phyloP scores from a whole-genome alignment of 108 stramenopile species.

The Mediolabrus comicus region DNA sequence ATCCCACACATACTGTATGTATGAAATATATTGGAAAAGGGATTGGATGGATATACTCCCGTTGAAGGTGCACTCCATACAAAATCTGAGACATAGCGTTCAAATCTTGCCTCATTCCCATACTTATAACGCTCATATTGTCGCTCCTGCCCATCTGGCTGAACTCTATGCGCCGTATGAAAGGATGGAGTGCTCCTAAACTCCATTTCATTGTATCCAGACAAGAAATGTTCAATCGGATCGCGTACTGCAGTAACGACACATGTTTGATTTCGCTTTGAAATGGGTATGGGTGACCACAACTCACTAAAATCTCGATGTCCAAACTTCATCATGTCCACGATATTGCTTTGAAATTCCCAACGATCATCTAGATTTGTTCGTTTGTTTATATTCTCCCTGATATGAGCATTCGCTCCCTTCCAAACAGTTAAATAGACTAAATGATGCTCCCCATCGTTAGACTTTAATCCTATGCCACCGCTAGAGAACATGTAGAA shows the following conservation, averaged over 20 bases:
- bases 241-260: conserved; percentile 14
- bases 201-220: conserved; percentile 14
- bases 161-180: neutral
- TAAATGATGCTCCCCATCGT: neutral
- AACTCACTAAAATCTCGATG: neutral
- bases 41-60: neutral
- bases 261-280: conserved; percentile 4
- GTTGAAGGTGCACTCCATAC: neutral
- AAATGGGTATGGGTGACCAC: neutral
- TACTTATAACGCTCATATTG: neutral
- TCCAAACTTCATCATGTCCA: neutral
- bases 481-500: conserved; percentile 4
- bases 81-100: conserved; percentile 8
- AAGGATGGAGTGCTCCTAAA: neutral
- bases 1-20: neutral
- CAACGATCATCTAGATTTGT: neutral
- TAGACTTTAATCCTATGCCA: neutral
- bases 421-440: conserved; percentile 14
- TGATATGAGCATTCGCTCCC: conserved; percentile 5
- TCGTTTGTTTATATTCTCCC: neutral
- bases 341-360: neutral
- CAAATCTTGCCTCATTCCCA: conserved; percentile 9
- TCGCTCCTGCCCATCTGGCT: neutral
- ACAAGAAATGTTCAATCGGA: conserved; percentile 5
- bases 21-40: conserved; percentile 2